Percentiles rank a stretch among this genome's conserved stretches.
These are phyloP conservation scores for Geotrichum candidum DNA, from an alignment of 1,139 yeast species.

Conservation along the genomic window DNA sequence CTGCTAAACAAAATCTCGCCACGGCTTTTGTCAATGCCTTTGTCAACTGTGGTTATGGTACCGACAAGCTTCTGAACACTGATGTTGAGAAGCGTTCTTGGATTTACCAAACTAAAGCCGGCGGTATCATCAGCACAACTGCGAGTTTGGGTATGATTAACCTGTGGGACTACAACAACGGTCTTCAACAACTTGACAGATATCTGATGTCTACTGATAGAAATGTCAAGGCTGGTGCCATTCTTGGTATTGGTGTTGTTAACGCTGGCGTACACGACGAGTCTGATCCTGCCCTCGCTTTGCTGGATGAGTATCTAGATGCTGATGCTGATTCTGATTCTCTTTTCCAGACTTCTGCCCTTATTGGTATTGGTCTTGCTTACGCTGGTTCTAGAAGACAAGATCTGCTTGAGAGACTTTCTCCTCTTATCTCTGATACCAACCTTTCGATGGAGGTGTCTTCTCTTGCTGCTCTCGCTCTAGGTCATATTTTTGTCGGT, in stretches of 20 bases:
- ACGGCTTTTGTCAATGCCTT: conserved; percentile 89
- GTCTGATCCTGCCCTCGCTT: conserved; percentile 83
- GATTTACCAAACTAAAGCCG: conserved; percentile 89
- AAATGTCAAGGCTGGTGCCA: conserved; percentile 92
- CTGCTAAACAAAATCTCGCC: conserved; percentile 95
- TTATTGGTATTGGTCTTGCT: conserved; percentile 88
- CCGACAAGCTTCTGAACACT: conserved; percentile 61
- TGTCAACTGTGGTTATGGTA: conserved; percentile 83
- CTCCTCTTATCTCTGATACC: conserved; percentile 84
- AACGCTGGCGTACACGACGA: conserved; percentile 94
- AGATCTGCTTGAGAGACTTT: conserved; percentile 67
- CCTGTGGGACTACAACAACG: conserved; percentile 89
- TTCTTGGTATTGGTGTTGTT: conserved; percentile 92
- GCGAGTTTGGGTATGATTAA: conserved; percentile 87
- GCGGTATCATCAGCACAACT: conserved; percentile 90
- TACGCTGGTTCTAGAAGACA: conserved; percentile 92
- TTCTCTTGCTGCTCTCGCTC: conserved; percentile 80
- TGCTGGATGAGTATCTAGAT: conserved; percentile 70
- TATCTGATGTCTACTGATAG: conserved; percentile 81
- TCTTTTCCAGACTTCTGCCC: conserved; percentile 69
- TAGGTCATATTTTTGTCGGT: conserved; percentile 94
- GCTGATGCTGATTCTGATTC: conserved; percentile 30
- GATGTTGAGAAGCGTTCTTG: conserved; percentile 72
- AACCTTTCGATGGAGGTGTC: conserved; percentile 71
- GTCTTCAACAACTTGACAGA: conserved; percentile 83